Evolutionary conservation across 1,139 yeast species (phyloP).

Genomic region (Ogataea hybrid): DNA sequence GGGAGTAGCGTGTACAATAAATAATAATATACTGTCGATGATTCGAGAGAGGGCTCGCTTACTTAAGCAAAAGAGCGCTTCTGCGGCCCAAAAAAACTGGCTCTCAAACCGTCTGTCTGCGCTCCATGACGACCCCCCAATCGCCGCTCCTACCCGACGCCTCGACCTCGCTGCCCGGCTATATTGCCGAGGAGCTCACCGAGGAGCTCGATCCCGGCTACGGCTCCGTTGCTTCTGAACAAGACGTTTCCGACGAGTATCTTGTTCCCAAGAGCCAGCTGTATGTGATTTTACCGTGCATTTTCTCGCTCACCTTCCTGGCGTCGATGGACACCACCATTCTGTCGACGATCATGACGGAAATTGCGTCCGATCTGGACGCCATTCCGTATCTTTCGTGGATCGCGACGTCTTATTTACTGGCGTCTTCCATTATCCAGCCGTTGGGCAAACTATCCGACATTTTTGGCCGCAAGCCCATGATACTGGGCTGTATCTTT

Average conservation of each 20-base stretch:
- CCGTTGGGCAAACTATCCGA: slow-evolving; percentile 87
- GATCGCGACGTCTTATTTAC: slow-evolving; percentile 59
- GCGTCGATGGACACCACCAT: slow-evolving; percentile 65
- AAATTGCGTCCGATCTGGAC: slow-evolving; percentile 59
- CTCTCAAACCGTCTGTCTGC: not conserved
- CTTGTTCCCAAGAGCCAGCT: slow-evolving; percentile 29
- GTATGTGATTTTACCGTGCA: slow-evolving; percentile 26
- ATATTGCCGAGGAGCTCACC: slow-evolving; percentile 48
- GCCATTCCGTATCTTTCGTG: slow-evolving; percentile 53
- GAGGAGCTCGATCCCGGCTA: slow-evolving; percentile 16
- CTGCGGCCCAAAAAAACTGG: not conserved
- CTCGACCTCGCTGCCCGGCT: slow-evolving; percentile 45
- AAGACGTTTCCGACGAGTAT: slow-evolving; percentile 23
- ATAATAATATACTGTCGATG: too few relatives aligned
- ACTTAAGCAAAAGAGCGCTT: not conserved
- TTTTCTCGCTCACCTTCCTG: slow-evolving; percentile 39
- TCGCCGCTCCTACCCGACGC: slow-evolving; percentile 23
- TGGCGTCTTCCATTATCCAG: slow-evolving; percentile 64
- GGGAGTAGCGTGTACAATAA: not conserved
- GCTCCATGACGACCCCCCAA: not conserved
- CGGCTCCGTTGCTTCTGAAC: slow-evolving; percentile 4
- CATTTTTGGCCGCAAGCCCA: slow-evolving; percentile 71
- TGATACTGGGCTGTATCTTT: slow-evolving; percentile 47
- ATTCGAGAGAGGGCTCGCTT: too few relatives aligned
- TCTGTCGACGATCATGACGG: slow-evolving; percentile 61